These are phyloP conservation scores for Microbotryomycetes sp. DNA, from an alignment of 1,284 basidiomycete species.

Conservation along the genomic window DNA sequence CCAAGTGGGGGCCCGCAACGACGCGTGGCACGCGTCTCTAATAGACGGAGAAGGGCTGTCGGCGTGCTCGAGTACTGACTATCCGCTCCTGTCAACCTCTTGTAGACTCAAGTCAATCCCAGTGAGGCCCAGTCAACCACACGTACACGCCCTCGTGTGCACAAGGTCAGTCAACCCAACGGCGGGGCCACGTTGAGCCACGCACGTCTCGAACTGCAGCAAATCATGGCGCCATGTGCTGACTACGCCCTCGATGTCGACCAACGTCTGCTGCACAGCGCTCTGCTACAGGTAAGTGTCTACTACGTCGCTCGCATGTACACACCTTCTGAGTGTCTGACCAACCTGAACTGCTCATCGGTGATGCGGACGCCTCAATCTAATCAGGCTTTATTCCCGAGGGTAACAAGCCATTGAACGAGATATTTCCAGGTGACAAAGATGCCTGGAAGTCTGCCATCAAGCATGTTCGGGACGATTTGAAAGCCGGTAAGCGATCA, in stretches of 20 bases:
- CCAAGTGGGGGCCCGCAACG: background rate
- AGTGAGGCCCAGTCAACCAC: background rate
- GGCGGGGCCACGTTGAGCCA: background rate
- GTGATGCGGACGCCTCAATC: background rate
- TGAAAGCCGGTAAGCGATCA: conserved; percentile 8
- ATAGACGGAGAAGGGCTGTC: too few relatives aligned
- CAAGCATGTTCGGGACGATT: conserved; percentile 9
- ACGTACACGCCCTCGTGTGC: background rate
- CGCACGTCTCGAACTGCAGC: background rate
- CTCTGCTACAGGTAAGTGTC: background rate
- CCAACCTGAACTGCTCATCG: background rate
- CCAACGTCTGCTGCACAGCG: background rate
- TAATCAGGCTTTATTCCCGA: background rate
- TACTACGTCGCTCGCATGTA: background rate
- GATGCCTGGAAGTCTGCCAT: conserved; percentile 32
- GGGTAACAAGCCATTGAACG: background rate
- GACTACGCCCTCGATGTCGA: too few relatives aligned
- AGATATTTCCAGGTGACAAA: conserved; percentile 34
- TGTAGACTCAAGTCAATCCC: background rate
- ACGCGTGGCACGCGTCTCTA: background rate
- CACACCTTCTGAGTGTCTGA: background rate
- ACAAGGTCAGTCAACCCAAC: conserved; percentile 2
- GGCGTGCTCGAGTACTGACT: too few relatives aligned
- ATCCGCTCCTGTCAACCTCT: background rate
- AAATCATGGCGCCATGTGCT: too few relatives aligned